Base-by-base conservation (phyloP, 2,329 filamentous ascomycete species). In the Aspergillus awamori region DNA sequence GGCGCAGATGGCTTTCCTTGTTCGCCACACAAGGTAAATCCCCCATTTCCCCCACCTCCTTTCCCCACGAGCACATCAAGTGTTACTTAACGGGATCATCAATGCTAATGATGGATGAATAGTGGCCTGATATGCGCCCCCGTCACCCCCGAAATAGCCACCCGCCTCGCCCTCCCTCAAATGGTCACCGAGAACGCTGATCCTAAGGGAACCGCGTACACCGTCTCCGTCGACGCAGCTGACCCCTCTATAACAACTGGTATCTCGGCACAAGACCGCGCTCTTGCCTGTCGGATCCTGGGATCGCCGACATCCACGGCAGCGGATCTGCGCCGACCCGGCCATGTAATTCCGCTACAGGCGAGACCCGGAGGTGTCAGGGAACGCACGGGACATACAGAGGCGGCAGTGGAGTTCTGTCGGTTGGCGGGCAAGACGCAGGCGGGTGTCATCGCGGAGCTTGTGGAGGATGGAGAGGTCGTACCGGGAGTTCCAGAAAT, bases 1-100 rank as follows among this genome's bases (percentile, higher is more conserved):
- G 24, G 86, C 91, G 67, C 94, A 98, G 80, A 96, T 96, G 88
- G 92, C 93, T 71, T 99, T 97, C 83, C 89, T 99, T 85, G 87
- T 99, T 77, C 92, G 93, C 72, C 87, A 97, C 82, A 90, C 91
- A 41, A 92, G 80, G 80, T 82, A 53, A 36, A 13, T 28, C 13
- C 39, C 11, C n/a, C 26, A 17, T 22, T 8, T 10, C 24, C 17
- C 24, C 13, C 7, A 13, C 36, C 24, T 20, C 20, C 20, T 20
- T 20, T 43, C 17, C 30, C 22, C 15, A 22, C 47, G 36, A 5
- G 26, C 38, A 51, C 10, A 17, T 20, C 17, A 4, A 17, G 24
- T 47, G 26, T 57, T 41, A 57, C 49, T 55, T 43, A 48, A 39
- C 4, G 17, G 47, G 45, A 26, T 45, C 30, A 30, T 59, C 26